phyloP scores from a whole-genome alignment of 805 yeast genomes.

The Candida ponderosae region DNA sequence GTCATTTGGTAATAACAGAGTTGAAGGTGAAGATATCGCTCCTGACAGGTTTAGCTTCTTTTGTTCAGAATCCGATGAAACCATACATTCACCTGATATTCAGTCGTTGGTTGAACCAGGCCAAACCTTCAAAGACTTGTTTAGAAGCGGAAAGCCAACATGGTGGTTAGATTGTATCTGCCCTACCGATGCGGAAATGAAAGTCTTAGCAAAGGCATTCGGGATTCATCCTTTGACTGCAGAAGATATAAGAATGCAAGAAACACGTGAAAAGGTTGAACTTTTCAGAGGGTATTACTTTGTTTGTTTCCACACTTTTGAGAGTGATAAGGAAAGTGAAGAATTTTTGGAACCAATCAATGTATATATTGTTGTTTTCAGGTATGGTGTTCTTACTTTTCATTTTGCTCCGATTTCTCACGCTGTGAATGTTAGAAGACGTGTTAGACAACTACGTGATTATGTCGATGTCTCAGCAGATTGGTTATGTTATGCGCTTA shows the following conservation, averaged over 20 bases:
- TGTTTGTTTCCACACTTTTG: slow-evolving; percentile 96
- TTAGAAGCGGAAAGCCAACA: slow-evolving; percentile 63
- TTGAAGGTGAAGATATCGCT: slow-evolving; percentile 27
- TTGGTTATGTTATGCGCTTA: slow-evolving; percentile 76
- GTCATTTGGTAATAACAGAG: slow-evolving; percentile 31
- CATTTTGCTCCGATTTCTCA: slow-evolving; percentile 63
- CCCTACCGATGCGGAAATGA: slow-evolving; percentile 95
- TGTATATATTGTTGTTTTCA: slow-evolving; percentile 65
- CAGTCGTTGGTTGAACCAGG: slow-evolving; percentile 66
- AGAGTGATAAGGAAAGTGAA: slow-evolving; percentile 72
- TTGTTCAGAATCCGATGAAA: slow-evolving; percentile 74
- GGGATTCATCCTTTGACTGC: slow-evolving; percentile 97
- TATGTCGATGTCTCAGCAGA: slow-evolving; percentile 73
- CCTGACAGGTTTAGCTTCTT: slow-evolving; percentile 85
- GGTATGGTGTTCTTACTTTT: slow-evolving; percentile 60
- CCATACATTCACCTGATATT: slow-evolving; percentile 83
- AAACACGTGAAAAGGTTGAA: slow-evolving; percentile 95
- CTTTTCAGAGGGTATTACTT: slow-evolving; percentile 84
- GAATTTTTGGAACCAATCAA: slow-evolving; percentile 79
- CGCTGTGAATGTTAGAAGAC: slow-evolving; percentile 71
- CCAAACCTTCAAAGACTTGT: slow-evolving; percentile 58
- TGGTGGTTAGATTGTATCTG: slow-evolving; percentile 97
- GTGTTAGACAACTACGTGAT: slow-evolving; percentile 73
- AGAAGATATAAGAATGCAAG: slow-evolving; percentile 95
- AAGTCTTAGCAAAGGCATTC: slow-evolving; percentile 82